These are phyloP conservation scores for Pseudoperonospora humuli DNA, from an alignment of 352 stramenopile species.

Conservation along the genomic window DNA sequence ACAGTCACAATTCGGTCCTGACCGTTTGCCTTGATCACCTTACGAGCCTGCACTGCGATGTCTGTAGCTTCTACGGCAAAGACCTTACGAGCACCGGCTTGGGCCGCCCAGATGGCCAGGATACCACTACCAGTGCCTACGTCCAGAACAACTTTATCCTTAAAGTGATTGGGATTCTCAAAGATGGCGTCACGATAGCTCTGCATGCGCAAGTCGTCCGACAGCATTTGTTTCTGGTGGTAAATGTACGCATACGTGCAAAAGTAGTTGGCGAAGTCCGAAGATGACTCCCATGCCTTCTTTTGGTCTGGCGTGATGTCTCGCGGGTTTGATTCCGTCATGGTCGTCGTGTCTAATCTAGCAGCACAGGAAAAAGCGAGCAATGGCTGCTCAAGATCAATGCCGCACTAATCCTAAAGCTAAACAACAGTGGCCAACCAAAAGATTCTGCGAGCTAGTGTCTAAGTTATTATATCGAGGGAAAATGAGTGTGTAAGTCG, in stretches of 20 bases:
- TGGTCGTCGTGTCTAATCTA: not conserved
- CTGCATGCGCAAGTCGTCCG: slow-evolving; percentile 98
- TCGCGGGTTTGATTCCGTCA: slow-evolving; percentile 20
- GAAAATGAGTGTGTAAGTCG: no score
- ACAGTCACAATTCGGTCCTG: slow-evolving; percentile 96
- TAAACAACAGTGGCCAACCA: slow-evolving; percentile 7
- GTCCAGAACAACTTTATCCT: slow-evolving; percentile 99
- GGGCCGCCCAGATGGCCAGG: slow-evolving; percentile 96
- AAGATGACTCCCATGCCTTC: slow-evolving; percentile 76
- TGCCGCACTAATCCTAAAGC: not conserved
- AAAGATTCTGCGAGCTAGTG: slow-evolving; percentile 4
- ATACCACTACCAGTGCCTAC: slow-evolving; percentile 99
- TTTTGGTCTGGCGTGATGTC: slow-evolving; percentile 73
- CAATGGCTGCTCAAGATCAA: not conserved
- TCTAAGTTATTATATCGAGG: not conserved
- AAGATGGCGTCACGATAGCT: slow-evolving; percentile 98
- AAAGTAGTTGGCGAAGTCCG: slow-evolving; percentile 88
- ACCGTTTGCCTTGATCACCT: slow-evolving; percentile 94
- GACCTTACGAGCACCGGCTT: slow-evolving; percentile 97
- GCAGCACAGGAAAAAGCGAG: not conserved
- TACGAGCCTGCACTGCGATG: slow-evolving; percentile 94
- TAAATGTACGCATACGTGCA: slow-evolving; percentile 89
- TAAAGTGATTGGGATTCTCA: slow-evolving; percentile 95
- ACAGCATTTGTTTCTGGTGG: slow-evolving; percentile 98
- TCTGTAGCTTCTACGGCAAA: slow-evolving; percentile 97